Evolutionary conservation across 139 green algal species (phyloP).

Genomic region (Closterium sp.): DNA sequence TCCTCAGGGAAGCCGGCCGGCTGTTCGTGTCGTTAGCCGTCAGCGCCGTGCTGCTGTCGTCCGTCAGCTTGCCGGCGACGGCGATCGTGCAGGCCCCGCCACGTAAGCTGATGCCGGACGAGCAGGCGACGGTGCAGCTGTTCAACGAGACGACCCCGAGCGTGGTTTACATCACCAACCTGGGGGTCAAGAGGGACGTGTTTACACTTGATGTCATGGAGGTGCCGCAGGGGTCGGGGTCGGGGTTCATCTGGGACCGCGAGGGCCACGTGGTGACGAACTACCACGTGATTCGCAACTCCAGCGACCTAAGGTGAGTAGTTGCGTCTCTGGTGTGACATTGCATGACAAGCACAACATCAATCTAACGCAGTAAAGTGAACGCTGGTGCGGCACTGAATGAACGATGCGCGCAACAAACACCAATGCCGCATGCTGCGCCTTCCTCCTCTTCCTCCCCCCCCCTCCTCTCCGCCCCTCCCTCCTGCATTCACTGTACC

Average conservation of each 20-base stretch:
- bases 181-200: constrained; percentile 56
- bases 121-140: constrained; percentile 62
- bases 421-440: too few relatives aligned
- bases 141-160: constrained; percentile 66
- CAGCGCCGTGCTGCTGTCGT: constrained; percentile 6
- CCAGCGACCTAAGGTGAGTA: constrained; percentile 52
- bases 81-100: neutral
- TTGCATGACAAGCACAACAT: neutral
- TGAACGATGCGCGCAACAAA: too few relatives aligned
- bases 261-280: constrained; percentile 76
- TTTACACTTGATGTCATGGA: constrained; percentile 76
- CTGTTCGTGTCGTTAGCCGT: neutral
- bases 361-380: too few relatives aligned
- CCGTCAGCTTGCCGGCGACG: neutral
- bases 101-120: constrained; percentile 43
- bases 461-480: too few relatives aligned
- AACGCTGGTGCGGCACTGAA: too few relatives aligned
- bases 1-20: neutral
- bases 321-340: neutral
- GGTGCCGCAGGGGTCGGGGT: constrained; percentile 70
- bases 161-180: constrained; percentile 80
- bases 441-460: neutral
- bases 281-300: constrained; percentile 72
- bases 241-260: constrained; percentile 75
- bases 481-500: neutral